These are phyloP conservation scores for Cenococcum geophilum DNA, from an alignment of 495 filamentous ascomycete genomes.

Conservation along the genomic window DNA sequence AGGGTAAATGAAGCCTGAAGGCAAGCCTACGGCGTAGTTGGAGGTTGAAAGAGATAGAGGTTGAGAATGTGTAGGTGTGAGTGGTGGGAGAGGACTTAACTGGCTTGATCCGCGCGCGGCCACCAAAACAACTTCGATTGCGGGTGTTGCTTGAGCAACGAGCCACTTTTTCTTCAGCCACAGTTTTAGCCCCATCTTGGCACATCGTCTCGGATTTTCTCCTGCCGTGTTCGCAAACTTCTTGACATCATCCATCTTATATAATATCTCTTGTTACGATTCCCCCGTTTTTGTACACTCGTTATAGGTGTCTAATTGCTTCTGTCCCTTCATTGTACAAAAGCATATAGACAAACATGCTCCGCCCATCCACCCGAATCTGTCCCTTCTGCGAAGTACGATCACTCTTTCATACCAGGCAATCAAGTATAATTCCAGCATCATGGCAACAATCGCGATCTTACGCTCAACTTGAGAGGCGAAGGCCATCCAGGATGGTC, in stretches of 20 bases:
- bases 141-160: neutral
- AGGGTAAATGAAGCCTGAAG: neutral
- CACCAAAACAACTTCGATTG: neutral
- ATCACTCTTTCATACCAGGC: slow-evolving; percentile 16
- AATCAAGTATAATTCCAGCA: neutral
- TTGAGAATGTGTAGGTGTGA: neutral
- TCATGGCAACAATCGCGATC: slow-evolving; percentile 25
- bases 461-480: slow-evolving; percentile 33
- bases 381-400: slow-evolving; percentile 38
- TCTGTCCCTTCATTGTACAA: neutral
- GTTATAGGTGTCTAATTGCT: neutral
- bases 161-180: neutral
- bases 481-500: slow-evolving; percentile 64
- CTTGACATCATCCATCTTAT: neutral
- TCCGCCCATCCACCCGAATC: slow-evolving; percentile 26
- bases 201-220: neutral
- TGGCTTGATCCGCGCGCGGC: neutral
- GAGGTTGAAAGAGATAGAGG: neutral
- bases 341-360: slow-evolving; percentile 10
- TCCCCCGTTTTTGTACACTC: neutral
- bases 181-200: neutral
- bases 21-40: neutral
- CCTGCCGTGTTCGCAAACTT: neutral
- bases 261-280: neutral
- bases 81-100: neutral